Conservation (phyloP, 2,329 filamentous ascomycete genomes). For the Sclerotinia minor region DNA sequence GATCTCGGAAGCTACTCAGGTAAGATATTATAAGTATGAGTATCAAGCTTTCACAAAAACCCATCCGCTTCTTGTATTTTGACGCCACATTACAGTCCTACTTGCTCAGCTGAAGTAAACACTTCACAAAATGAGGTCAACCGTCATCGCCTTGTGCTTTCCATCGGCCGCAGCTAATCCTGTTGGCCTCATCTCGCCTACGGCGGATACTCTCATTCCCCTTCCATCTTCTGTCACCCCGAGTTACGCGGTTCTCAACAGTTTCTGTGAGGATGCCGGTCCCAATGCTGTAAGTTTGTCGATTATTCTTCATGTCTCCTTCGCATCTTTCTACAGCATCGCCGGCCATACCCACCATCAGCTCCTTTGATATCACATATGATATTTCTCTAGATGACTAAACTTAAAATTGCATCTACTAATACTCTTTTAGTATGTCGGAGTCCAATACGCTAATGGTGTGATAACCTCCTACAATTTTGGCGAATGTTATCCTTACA, state of each 20-base stretch:
- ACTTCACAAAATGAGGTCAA: background rate
- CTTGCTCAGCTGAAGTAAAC: background rate
- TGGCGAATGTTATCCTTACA: background rate
- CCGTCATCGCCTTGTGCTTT: background rate
- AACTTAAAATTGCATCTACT: background rate
- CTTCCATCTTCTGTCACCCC: background rate
- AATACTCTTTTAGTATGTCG: conserved; percentile 6
- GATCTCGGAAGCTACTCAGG: background rate
- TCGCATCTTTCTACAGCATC: background rate
- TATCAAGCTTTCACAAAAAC: background rate
- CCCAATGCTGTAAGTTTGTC: background rate
- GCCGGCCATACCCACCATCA: rapidly evolving
- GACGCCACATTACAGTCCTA: background rate
- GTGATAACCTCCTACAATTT: conserved; percentile 8
- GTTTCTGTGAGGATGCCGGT: background rate
- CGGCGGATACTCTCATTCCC: background rate
- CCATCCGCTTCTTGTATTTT: background rate
- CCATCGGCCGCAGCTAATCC: background rate
- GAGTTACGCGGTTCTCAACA: conserved; percentile 1
- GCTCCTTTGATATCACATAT: background rate
- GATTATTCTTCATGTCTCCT: background rate
- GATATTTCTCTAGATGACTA: background rate
- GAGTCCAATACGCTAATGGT: background rate
- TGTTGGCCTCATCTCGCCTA: background rate
- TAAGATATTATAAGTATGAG: background rate